These are phyloP conservation scores for Corylus heterophylla DNA, from an alignment of 306 rosid genomes.

Conservation along the genomic window DNA sequence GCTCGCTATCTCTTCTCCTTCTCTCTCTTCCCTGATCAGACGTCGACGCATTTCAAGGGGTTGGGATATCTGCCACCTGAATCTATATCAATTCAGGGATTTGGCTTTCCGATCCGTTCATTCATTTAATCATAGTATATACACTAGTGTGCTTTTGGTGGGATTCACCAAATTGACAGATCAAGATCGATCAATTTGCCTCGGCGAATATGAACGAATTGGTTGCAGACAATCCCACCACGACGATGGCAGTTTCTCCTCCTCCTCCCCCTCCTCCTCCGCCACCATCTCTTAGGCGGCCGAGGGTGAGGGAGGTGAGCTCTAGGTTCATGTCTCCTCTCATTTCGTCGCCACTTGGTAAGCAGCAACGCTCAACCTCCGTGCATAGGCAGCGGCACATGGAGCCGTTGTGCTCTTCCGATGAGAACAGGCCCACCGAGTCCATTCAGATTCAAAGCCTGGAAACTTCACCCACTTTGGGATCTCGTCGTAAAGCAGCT, in stretches of 20 bases:
- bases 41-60: slow-evolving; percentile 1
- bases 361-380: slow-evolving; percentile 38
- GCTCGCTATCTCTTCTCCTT: no score
- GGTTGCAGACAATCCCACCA: slow-evolving; percentile 21
- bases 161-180: not conserved
- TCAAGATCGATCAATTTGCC: not conserved
- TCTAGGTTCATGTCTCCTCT: slow-evolving; percentile 80
- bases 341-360: slow-evolving; percentile 29
- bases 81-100: not conserved
- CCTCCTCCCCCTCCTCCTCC: slow-evolving; percentile 54
- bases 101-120: not conserved
- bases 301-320: slow-evolving; percentile 86
- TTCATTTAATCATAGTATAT: not conserved
- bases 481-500: slow-evolving; percentile 32
- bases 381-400: slow-evolving; percentile 42
- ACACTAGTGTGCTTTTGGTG: not conserved
- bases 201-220: slow-evolving; percentile 21
- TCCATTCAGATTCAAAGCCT: slow-evolving; percentile 35
- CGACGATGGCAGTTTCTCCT: slow-evolving; percentile 9
- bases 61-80: not conserved
- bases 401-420: slow-evolving; percentile 45
- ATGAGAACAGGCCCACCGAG: slow-evolving; percentile 40
- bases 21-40: not conserved
- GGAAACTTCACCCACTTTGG: slow-evolving; percentile 47
- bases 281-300: slow-evolving; percentile 58